A percentile compares a stretch with the other conserved stretches of the same genome.
These are phyloP conservation scores for Podaxis sp. DNA, from an alignment of 768 basidiomycete genomes.

Conservation along the genomic window DNA sequence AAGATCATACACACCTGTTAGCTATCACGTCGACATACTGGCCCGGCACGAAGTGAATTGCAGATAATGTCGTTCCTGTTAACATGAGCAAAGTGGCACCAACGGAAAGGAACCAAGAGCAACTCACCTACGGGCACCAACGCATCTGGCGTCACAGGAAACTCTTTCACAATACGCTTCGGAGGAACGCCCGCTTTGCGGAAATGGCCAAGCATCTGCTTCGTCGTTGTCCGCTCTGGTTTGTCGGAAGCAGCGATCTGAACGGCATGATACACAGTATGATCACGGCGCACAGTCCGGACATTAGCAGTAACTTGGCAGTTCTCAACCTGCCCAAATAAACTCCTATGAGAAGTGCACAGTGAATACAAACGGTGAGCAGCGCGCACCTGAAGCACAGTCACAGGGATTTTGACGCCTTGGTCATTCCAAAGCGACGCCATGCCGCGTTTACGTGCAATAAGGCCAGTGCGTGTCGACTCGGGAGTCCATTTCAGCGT, in stretches of 20 bases:
- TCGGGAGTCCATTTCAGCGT: conserved; percentile 75
- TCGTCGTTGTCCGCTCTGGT: conserved; percentile 67
- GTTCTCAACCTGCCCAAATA: conserved; percentile 64
- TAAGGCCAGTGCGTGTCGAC: conserved; percentile 86
- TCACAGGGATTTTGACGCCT: conserved; percentile 86
- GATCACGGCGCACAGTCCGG: conserved; percentile 59
- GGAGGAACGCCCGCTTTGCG: conserved; percentile 75
- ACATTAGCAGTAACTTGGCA: conserved; percentile 88
- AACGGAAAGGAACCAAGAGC: neutral
- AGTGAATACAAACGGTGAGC: conserved; percentile 4
- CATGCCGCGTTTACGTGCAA: conserved; percentile 97
- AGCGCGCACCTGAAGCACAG: conserved; percentile 81
- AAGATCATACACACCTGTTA: conserved; percentile 69
- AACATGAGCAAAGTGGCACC: neutral
- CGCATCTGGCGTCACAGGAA: conserved; percentile 85
- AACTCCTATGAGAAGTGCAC: conserved; percentile 5
- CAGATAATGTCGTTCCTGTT: conserved; percentile 83
- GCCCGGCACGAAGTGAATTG: conserved; percentile 95
- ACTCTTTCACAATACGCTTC: conserved; percentile 86
- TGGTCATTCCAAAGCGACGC: conserved; percentile 89
- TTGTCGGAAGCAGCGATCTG: conserved; percentile 87
- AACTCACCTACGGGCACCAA: conserved; percentile 83
- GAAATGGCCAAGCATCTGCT: conserved; percentile 89
- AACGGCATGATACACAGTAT: conserved; percentile 84
- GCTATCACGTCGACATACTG: conserved; percentile 93